Evolutionary conservation across 78 protist genomes (phyloP).

Genomic region (Chrysochromulina parva): DNA sequence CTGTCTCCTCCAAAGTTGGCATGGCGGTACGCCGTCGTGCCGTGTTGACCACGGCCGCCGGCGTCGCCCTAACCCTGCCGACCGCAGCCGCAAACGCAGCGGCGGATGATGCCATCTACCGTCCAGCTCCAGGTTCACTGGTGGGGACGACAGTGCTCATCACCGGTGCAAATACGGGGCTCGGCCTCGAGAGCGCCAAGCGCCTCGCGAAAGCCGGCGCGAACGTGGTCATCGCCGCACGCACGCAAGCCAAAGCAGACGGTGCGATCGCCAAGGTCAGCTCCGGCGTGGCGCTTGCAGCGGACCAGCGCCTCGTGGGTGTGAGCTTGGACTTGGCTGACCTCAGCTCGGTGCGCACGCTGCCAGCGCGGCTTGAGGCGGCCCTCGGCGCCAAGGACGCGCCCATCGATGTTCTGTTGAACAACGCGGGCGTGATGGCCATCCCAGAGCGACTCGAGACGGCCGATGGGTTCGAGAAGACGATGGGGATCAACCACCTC

Average conservation of each 20-base stretch:
- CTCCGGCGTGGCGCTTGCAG: background rate
- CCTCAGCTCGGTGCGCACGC: background rate
- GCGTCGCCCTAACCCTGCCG: too few species aligned
- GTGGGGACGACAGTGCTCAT: background rate
- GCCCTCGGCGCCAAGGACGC: background rate
- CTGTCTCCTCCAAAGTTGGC: too few species aligned
- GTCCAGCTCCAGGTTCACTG: background rate
- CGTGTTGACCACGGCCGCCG: too few species aligned
- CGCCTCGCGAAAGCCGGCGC: background rate
- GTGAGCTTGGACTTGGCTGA: background rate
- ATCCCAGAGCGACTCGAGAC: background rate
- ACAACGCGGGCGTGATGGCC: constrained; percentile 48
- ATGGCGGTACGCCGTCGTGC: too few species aligned
- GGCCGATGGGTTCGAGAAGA: constrained; percentile 47
- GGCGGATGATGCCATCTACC: too few species aligned
- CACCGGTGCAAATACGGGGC: constrained; percentile 16
- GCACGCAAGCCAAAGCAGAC: background rate
- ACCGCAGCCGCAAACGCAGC: too few species aligned
- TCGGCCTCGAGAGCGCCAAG: constrained; percentile 5
- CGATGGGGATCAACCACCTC: constrained; percentile 55
- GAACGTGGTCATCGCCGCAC: background rate
- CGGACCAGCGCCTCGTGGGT: background rate
- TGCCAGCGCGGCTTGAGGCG: background rate
- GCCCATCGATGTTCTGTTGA: constrained; percentile 26
- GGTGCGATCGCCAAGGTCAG: background rate